Evolutionary conservation across 768 basidiomycete species (phyloP), one percentile per base, ranked within the genome.

Genomic region (Nidularia pulvinata): DNA sequence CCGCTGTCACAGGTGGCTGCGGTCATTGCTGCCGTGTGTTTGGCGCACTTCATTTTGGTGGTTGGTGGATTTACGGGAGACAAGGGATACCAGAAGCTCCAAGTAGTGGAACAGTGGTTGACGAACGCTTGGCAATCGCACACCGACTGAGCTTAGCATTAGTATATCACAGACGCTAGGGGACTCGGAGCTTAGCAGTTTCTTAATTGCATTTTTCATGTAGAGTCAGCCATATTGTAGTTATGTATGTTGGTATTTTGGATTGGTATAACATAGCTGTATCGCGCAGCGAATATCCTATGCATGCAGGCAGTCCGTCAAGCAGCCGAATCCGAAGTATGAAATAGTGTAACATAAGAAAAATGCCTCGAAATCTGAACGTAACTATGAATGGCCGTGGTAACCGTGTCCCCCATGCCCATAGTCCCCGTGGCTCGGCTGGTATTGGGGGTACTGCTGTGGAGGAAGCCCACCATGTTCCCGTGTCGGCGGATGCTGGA

Each of bases 21-120:
- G 16, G 64, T 76, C 14, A 63, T 74, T 33, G 64, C 65, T 32
- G 72, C 73, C 53, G 76, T 79, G 42, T 80, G 79, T 48, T 54
- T 81, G 14, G 77, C 76, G 5, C 81, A 82, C 57, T 81, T 81
- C 50, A 34, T 75, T 4, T 63, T 83, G 33, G 77, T 78, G 25
- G 63, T 75, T 13, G 68, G 73, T 33, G 79, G 79, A 6, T 76
- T 79, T 55, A 79, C 76, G 0, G 81, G 79, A 16, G 65, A 72
- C 36, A 62, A 56, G 19, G 80, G 79, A 7, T 77, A 77, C 55
- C 66, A 75, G 61, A 81, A 81, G 60, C 66, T 79, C 14, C 56
- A 76, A 19, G 69, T 71, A 6, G 44, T 73, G 6, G 72, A 74
- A 58, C 66, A 70, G 51, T 80, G 78, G 75, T 44, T 79, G 34